Evolutionary conservation across 345 rosid genomes (phyloP).

Genomic region (Pistacia integerrima): DNA sequence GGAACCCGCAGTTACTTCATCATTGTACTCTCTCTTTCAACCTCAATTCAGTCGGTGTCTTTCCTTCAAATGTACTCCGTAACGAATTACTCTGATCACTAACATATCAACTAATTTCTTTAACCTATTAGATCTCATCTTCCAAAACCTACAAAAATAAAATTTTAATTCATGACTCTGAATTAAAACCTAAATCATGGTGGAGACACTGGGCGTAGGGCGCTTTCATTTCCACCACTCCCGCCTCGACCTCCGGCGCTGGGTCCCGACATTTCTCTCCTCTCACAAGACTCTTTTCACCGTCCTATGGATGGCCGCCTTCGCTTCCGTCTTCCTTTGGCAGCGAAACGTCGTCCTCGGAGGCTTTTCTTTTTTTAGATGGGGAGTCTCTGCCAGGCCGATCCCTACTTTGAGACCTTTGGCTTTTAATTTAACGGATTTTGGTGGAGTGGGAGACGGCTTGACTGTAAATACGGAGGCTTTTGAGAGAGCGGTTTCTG

Average conservation of each 20-base stretch:
- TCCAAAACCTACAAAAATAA: background rate
- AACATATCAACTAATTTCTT: slow-evolving; percentile 31
- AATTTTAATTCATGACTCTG: background rate
- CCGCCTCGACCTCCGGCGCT: slow-evolving; percentile 58
- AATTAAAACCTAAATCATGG: slow-evolving; percentile 36
- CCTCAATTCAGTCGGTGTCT: background rate
- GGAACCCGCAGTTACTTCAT: background rate
- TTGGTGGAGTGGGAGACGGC: slow-evolving; percentile 94
- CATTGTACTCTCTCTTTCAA: slow-evolving; percentile 2
- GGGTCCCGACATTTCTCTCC: slow-evolving; percentile 53
- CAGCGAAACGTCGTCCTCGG: slow-evolving; percentile 55
- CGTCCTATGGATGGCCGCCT: slow-evolving; percentile 79
- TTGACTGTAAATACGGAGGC: slow-evolving; percentile 77
- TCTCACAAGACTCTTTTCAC: slow-evolving; percentile 80
- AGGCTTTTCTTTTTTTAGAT: slow-evolving; percentile 44
- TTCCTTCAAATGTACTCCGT: slow-evolving; percentile 34
- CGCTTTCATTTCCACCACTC: slow-evolving; percentile 56
- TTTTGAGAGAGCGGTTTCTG: slow-evolving; percentile 79
- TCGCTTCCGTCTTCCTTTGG: slow-evolving; percentile 79
- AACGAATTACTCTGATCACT: slow-evolving; percentile 25
- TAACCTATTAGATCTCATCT: background rate
- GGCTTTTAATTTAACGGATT: slow-evolving; percentile 81
- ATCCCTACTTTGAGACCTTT: slow-evolving; percentile 59
- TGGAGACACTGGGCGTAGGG: slow-evolving; percentile 49
- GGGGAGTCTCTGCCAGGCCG: slow-evolving; percentile 36